Evolutionary conservation across 306 rosid genomes (phyloP).

Genomic region (Trichosanthes truncata): DNA sequence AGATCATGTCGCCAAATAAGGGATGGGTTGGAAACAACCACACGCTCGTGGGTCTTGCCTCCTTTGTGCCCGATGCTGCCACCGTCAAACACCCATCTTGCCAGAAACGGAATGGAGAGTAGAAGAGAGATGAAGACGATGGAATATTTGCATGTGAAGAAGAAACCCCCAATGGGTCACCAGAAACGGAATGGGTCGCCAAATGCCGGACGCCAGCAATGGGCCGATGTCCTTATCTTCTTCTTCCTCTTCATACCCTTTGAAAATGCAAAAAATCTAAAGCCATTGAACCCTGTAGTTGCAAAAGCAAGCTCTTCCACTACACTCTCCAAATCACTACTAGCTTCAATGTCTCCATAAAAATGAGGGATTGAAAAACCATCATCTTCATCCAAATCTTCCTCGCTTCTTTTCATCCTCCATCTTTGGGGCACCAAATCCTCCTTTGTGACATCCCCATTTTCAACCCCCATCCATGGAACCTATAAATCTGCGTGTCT

Average conservation of each 20-base stretch:
- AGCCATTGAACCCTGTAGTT: conserved; percentile 26
- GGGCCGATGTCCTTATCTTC: too few species aligned
- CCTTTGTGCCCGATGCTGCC: too few species aligned
- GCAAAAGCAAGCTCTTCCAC: conserved; percentile 38
- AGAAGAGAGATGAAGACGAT: too few species aligned
- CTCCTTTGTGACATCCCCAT: conserved; percentile 44
- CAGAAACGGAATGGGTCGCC: too few species aligned
- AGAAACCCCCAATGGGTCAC: too few species aligned
- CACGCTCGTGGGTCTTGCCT: too few species aligned
- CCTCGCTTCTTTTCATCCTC: conserved; percentile 11
- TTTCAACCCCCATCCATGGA: conserved; percentile 73
- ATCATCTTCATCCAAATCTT: conserved; percentile 19
- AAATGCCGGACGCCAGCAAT: too few species aligned
- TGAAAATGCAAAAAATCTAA: conserved; percentile 30
- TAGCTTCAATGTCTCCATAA: conserved; percentile 16
- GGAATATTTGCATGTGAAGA: too few species aligned
- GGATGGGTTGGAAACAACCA: too few species aligned
- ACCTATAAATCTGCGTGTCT: conserved; percentile 76
- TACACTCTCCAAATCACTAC: conserved; percentile 28
- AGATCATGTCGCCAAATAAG: too few species aligned
- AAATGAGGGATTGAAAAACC: conserved; percentile 20
- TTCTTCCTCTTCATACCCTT: conserved; percentile 40
- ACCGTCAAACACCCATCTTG: too few species aligned
- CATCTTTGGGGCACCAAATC: conserved; percentile 39
- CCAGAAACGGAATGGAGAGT: too few species aligned